Evolutionary conservation across 768 basidiomycete genomes (phyloP).

Genomic region (Russula ochroleuca): DNA sequence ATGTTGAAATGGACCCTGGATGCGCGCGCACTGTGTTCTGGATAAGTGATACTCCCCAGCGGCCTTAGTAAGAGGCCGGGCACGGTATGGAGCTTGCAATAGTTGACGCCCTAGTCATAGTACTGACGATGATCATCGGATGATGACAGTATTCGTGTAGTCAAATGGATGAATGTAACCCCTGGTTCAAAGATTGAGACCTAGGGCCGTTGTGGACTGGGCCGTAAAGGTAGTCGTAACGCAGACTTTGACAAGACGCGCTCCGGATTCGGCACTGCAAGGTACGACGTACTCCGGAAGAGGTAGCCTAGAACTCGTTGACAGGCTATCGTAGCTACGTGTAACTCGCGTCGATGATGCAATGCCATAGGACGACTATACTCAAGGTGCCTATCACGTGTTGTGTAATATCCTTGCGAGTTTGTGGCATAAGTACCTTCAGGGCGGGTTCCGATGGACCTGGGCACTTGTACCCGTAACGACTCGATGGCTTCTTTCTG

Average conservation of each 20-base stretch:
- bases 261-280: not conserved
- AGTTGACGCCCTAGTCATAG: not conserved
- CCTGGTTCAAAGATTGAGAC: not conserved
- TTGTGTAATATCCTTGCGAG: not conserved
- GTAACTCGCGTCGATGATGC: not conserved
- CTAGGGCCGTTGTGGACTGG: not conserved
- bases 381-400: not conserved
- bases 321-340: not conserved
- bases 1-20: not conserved
- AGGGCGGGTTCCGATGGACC: not conserved
- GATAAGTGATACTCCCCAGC: not conserved
- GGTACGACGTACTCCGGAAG: not conserved
- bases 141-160: not conserved
- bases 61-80: constrained; percentile 5
- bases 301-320: not conserved
- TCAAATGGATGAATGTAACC: not conserved
- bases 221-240: no score
- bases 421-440: not conserved
- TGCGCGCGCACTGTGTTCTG: not conserved
- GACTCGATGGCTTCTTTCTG: not conserved
- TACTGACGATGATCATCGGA: not conserved
- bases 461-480: not conserved
- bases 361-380: not conserved
- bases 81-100: not conserved
- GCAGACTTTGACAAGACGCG: not conserved